Base-by-base conservation (phyloP, 1,284 basidiomycete species). In the Neotropicomus parvogracilis region DNA sequence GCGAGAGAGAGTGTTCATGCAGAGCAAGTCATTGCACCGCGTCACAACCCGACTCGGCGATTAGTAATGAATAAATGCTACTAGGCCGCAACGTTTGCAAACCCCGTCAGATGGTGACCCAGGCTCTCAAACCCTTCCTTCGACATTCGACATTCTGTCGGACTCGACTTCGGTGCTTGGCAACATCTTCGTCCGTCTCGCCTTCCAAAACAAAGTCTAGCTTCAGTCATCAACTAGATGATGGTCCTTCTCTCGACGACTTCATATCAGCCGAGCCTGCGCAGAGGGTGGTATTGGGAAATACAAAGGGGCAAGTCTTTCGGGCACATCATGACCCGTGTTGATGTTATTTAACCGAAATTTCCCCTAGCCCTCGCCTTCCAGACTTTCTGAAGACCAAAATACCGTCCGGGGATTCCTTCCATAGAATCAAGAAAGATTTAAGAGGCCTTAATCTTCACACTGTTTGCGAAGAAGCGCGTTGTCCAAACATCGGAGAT, bases 401-500 rank as follows among this genome's bases (percentile, higher is more conserved):
- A 27, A 93, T 95, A 57, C 95, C 97, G 0, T 91, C 87, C 1
- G 93, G 95, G 21, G 75, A 78, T 24, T 93, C 92, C 11, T 99
- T 88, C 68, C 87, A 83, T 52, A 90, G 83, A 59, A 98, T 99
- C 60, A 98, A 97, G 79, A 89, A 88, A 59, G 97, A 99, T 66
- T 75, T 99, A 17, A 79, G 97, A 47, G 95, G 94, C 1, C 78
- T 99, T 1, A 82, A 83, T 9, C 73, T 99, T 41, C 92, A 95
- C 62, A 99, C 97, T 0, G 97, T 99, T 1, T 99, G 97, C 62
- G 97, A 99, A 69, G 97, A 99, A 70, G 97, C 97, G 21, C 81
- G 95, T 52, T 99, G 97, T 75, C 97, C 97, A 1, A 99, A 99
- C 64, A 98, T 99, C 49, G 97, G 95, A 26, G 95, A 99, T 63